Conservation (phyloP, 1,284 basidiomycete genomes). For the Neolentinus lepideus region DNA sequence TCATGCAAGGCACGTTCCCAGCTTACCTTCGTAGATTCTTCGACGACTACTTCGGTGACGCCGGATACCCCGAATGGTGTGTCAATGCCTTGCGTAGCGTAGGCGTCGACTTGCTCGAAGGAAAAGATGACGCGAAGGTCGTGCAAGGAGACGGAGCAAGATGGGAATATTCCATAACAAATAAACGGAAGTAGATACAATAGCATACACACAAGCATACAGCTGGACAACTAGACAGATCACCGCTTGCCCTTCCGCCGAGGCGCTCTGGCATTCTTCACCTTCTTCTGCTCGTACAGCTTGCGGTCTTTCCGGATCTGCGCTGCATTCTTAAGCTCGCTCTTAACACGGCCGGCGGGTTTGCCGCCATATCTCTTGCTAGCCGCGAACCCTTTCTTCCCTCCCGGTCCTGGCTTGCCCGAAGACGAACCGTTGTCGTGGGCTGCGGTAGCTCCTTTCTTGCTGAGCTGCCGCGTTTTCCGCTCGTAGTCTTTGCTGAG, state of each 20-base stretch:
- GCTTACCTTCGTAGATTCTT: slow-evolving; percentile 71
- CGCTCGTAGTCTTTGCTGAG: slow-evolving; percentile 62
- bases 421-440: slow-evolving; percentile 12
- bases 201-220: slow-evolving; percentile 1
- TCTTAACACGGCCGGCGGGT: slow-evolving; percentile 55
- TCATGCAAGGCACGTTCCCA: slow-evolving; percentile 69
- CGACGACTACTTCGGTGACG: slow-evolving; percentile 57
- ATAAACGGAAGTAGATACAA: not conserved
- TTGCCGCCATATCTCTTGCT: slow-evolving; percentile 51
- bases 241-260: slow-evolving; percentile 40
- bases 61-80: slow-evolving; percentile 77
- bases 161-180: slow-evolving; percentile 58
- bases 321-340: slow-evolving; percentile 76
- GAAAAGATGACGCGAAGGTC: slow-evolving; percentile 32
- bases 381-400: slow-evolving; percentile 21
- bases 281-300: slow-evolving; percentile 49
- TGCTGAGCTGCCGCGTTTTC: slow-evolving; percentile 55
- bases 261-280: slow-evolving; percentile 70
- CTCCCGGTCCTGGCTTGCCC: slow-evolving; percentile 15
- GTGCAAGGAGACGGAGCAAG: slow-evolving; percentile 58
- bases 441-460: slow-evolving; percentile 32
- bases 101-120: slow-evolving; percentile 67
- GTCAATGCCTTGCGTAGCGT: slow-evolving; percentile 71
- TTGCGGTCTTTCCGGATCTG: slow-evolving; percentile 78
- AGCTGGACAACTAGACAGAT: too few species aligned